Evolutionary conservation across 345 rosid genomes (phyloP), one percentile per base, ranked within the genome.

Genomic region (Aquilaria sinensis): DNA sequence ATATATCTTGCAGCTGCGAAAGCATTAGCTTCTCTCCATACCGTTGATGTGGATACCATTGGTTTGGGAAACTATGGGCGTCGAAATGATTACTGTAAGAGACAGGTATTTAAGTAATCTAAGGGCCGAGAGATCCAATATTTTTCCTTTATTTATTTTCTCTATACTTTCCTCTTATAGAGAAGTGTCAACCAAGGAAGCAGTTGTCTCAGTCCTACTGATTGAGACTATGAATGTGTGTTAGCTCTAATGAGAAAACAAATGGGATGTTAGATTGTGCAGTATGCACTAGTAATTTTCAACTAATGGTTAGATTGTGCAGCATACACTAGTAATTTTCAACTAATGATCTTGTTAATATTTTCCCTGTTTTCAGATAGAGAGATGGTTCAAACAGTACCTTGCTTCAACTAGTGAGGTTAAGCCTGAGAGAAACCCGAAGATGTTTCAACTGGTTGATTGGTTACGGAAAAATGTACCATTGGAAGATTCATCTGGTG

Each of bases 341-440:
- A 37, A 37, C 43, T 37, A 37, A 37, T 9, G 8, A 37, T 37
- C 3, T 37, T 37, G 8, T 5, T 37, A 9, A 37, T 5, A 1
- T 9, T 48, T 57, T 57, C 61, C 13, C 29, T 55, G 51, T 32
- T 58, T 71, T 65, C 69, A 94, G 99, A 82, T 94, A 43, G 97
- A 90, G 62, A 90, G 96, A 69, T 94, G 99, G 99, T 80, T 93
- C 70, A 85, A 78, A 66, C 97, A 94, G 67, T 94, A 90, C 67
- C 67, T 83, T 60, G 84, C 89, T 73, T 90, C 97, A 46, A 94
- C 97, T 16, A 80, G 81, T 71, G 89, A 90, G 71, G 92, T 86
- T 6, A 90, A 81, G 51, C 85, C 86, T 47, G 86, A 81, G 12
- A 76, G 89, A 67, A 76, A 88, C 80, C 88, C 85, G 10, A 90